Percentiles rank a stretch among this genome's conserved stretches.
Evolutionary conservation across 2,329 filamentous ascomycete genomes (phyloP).

Genomic region (Aureobasidium lini): DNA sequence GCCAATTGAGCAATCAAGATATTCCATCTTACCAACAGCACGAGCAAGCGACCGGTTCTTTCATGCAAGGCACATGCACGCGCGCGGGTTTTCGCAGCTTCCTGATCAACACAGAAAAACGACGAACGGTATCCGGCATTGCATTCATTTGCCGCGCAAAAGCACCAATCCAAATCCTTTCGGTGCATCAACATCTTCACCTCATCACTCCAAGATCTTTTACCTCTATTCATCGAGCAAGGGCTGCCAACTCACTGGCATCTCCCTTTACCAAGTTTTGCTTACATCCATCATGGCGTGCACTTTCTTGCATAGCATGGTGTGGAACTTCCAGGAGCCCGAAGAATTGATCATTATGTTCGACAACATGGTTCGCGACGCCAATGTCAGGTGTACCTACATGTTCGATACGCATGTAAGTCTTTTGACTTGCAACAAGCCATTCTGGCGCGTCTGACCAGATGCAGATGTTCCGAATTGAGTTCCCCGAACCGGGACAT

Average conservation of each 20-base stretch:
- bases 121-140: not conserved
- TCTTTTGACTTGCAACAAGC: not conserved
- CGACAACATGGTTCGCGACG: slow-evolving; percentile 16
- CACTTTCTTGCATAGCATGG: slow-evolving; percentile 23
- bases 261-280: not conserved
- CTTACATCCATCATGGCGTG: slow-evolving; percentile 17
- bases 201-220: not conserved
- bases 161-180: not conserved
- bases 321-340: slow-evolving; percentile 21
- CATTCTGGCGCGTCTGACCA: not conserved
- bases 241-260: not conserved
- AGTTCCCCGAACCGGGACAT: not conserved
- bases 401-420: not conserved
- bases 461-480: slow-evolving; percentile 1
- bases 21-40: no score
- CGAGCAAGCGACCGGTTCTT: not conserved
- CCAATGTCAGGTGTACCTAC: slow-evolving; percentile 10
- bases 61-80: not conserved
- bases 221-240: not conserved
- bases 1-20: not conserved
- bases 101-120: not conserved
- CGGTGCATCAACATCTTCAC: not conserved
- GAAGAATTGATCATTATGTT: slow-evolving; percentile 20
- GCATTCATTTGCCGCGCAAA: not conserved
- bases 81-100: not conserved